These are phyloP conservation scores for Tricholomella constricta DNA, from an alignment of 768 basidiomycete species.

Conservation along the genomic window DNA sequence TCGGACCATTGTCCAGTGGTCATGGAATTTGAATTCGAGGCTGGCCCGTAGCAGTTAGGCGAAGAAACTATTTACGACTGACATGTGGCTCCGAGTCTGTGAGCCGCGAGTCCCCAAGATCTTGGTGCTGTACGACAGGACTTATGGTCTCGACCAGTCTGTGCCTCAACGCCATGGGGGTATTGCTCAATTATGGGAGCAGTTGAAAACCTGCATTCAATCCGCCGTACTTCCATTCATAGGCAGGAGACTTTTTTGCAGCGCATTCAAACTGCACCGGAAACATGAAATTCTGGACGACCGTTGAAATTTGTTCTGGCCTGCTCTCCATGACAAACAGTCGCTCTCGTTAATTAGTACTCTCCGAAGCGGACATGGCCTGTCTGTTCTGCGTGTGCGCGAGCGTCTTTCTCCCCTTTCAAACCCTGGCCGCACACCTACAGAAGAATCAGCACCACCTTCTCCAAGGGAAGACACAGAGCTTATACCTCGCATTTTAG, in stretches of 20 bases:
- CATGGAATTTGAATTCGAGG: conserved; percentile 47
- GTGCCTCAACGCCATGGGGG: too few relatives aligned
- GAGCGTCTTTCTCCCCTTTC: conserved; percentile 93
- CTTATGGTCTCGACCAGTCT: too few relatives aligned
- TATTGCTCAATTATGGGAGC: conserved; percentile 71
- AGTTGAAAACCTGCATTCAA: conserved; percentile 75
- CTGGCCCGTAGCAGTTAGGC: neutral
- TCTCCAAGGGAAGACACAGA: conserved; percentile 5
- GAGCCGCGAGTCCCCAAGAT: too few relatives aligned
- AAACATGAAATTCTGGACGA: too few relatives aligned
- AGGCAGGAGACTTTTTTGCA: conserved; percentile 11
- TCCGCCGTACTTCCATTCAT: conserved; percentile 67
- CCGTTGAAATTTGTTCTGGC: too few relatives aligned
- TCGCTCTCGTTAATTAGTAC: conserved; percentile 41
- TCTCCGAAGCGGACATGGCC: conserved; percentile 87
- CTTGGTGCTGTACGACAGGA: too few relatives aligned
- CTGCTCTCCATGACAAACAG: neutral
- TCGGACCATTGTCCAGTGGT: conserved; percentile 86
- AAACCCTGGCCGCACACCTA: conserved; percentile 82
- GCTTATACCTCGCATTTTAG: conserved; percentile 77
- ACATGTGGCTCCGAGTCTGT: too few relatives aligned
- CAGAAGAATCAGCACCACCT: neutral
- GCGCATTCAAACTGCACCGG: too few relatives aligned
- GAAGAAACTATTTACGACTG: too few relatives aligned
- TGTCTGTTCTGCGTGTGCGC: conserved; percentile 83